phyloP scores from a whole-genome alignment of 306 rosid genomes.

The Prunus campanulata region DNA sequence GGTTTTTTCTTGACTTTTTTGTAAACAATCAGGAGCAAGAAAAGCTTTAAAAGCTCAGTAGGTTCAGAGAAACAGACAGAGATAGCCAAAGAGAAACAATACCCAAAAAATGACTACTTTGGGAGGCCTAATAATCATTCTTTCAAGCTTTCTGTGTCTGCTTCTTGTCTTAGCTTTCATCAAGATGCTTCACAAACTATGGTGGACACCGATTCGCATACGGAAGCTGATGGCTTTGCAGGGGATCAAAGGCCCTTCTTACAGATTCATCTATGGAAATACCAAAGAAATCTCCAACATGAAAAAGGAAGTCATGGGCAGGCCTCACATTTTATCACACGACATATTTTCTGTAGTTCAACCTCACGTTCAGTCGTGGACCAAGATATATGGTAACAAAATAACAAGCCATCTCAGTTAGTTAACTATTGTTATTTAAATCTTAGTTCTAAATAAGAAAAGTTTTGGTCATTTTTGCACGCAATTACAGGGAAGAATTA shows the following conservation, averaged over 20 bases:
- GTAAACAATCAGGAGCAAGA: too few species aligned
- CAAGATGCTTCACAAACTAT: not conserved
- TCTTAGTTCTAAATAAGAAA: too few species aligned
- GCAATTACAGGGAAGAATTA: not conserved
- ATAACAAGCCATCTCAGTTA: not conserved
- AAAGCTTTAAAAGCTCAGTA: too few species aligned
- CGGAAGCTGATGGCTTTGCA: not conserved
- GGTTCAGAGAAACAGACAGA: too few species aligned
- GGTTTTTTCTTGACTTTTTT: too few species aligned
- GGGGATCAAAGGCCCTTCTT: slow-evolving; percentile 4
- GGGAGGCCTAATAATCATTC: not conserved
- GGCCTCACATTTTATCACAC: not conserved
- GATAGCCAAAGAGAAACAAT: too few species aligned
- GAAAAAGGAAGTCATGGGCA: not conserved
- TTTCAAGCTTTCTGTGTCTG: not conserved
- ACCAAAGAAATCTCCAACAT: not conserved
- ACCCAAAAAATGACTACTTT: not conserved
- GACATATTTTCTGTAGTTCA: not conserved
- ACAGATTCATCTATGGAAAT: not conserved
- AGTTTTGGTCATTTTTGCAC: not conserved
- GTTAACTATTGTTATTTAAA: too few species aligned
- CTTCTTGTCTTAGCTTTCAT: not conserved
- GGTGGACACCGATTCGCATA: not conserved
- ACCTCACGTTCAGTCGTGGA: not conserved
- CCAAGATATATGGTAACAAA: not conserved